Evolutionary conservation across 139 green algal genomes (phyloP), one percentile per base, ranked within the genome.

Genomic region (Zygnema circumcarinatum): DNA sequence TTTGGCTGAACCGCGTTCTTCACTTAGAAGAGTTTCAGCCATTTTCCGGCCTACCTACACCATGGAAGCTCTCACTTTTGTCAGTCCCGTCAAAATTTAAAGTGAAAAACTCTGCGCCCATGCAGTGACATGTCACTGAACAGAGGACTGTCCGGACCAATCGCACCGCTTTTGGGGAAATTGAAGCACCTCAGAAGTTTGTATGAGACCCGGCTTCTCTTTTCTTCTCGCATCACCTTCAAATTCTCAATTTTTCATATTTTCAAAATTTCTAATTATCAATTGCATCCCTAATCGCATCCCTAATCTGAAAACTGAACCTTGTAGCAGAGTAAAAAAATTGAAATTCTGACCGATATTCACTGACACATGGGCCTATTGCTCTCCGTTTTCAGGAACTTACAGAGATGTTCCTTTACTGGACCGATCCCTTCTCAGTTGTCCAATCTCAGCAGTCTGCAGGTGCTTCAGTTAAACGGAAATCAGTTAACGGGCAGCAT

Each of bases 401-500:
- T 62, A 25, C 47, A 62, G 16, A 25, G 16, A 7, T 62, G 47
- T 16, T 62, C 47, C 47, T 62, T 78, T 41, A 78, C 69, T 3
- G 69, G 69, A 41, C 7, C 69, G 7, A 39, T 78, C 11, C 69
- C 69, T 16, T 11, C 69, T 52, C 69, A 78, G 16, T 41, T 78
- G 39, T 20, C 21, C 3, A 2, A 47, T 39, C 75, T 83, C n/a
- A 3, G 2, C 2, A 54, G 3, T 20, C 75, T 83, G 75, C 2
- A 83, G 32, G 32, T 3, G 32, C 75, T 83, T 2, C 75, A 83
- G 25, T 29, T 83, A 42, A 47, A 83, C 29, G 32, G 32, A 31
- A 83, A 83, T 52, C 47, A 83, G 39, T 7, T 83, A 20, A 67
- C 75, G 3, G 75, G 75, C 2, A 42, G 21, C 33, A 83, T 83